Base-by-base conservation (phyloP, 2,329 filamentous ascomycete species). In the Fusarium incarnatum region DNA sequence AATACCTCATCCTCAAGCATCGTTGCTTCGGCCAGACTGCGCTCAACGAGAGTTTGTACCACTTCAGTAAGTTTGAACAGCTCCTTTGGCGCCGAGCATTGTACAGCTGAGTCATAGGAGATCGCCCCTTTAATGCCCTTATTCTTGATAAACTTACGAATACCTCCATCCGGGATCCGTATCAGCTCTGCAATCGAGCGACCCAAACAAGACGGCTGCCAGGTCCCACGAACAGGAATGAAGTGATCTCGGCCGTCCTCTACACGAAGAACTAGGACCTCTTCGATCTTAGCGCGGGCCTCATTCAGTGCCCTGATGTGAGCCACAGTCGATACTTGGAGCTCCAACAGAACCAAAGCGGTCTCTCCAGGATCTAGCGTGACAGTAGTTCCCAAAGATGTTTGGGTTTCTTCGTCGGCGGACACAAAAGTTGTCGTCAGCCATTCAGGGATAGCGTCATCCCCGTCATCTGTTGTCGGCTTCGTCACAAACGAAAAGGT, bases 111-210 rank as follows among this genome's bases (percentile, higher is more conserved):
- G 75, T 83, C 85, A 74, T 85, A 87, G 48, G 82, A 84, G 63
- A 87, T 91, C 68, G 83, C 82, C 4, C 84, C 85, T 5, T 80
- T 79, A 16, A 83, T 82, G 9, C 77, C 73, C 23, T 76, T 76
- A 7, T 79, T 76, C 20, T 74, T 67, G 40, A 83, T 69, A 41
- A 90, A 85, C 10, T 78, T 81, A 22, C 94, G 84, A 60, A 92
- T 92, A 8, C 96, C 91, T 7, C 94, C 94, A 13, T 87, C 94
- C 0, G 96, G 94, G 7, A 98, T 89, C 20, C 91, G 89, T 52
- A 97, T 93, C 11, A 99, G 86, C 75, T 97, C 94, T 64, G 94
- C 91, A n/a, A 99, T 86, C 0, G 92, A 94, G 40, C 93, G 89
- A 1, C 93, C 93, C 50, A 98, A 92, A 73, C 90, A 92, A 0